Evolutionary conservation across 2,329 filamentous ascomycete genomes (phyloP), one percentile per base, ranked within the genome.

Genomic region (Tolypocladium ophioglossoides): DNA sequence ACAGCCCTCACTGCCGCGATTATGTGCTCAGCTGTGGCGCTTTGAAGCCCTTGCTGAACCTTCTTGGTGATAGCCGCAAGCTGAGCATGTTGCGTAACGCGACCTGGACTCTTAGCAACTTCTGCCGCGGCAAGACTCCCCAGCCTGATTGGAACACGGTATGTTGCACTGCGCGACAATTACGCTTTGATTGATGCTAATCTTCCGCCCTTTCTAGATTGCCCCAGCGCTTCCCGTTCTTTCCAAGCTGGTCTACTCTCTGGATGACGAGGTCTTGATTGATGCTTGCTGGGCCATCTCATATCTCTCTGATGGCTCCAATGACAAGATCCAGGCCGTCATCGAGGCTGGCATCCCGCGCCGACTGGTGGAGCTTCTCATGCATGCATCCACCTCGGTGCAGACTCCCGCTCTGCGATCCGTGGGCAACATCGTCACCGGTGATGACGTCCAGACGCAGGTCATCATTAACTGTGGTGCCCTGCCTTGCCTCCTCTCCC

Each of bases 261-360:
- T 99, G 54, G 94, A 99, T 68, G 94, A 99, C 63, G 94, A 99
- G 72, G 94, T 99, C 56, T 78, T 99, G 57, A 99, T 99, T 66
- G 94, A 99, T 72, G 94, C 94, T 56, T 99, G 94, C 84, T 99
- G 94, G 94, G 94, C 94, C 58, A 97, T 99, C 67, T 97, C 92
- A 1, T 99, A 99, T 69, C 84, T 99, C 22, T 97, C 94, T 3
- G 94, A 99, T 72, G 94, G 94, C 46, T 89, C 91, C 65, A 99
- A 99, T 71, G 94, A 99, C 68, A 99, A 99, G 79, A 99, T 99
- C 60, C 94, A 99, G 74, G 92, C 94, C 49, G 94, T 99, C 54
- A 97, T 99, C 65, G 94, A 99, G 76, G 94, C 92, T 47, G 92
- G 94, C 62, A 99, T 99, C 59, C 94, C 94, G 58, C 91, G 94